A percentile compares a stretch with the other conserved stretches of the same genome.
These are phyloP conservation scores for Begonia fuchsioides DNA, from an alignment of 306 rosid species.

Conservation along the genomic window DNA sequence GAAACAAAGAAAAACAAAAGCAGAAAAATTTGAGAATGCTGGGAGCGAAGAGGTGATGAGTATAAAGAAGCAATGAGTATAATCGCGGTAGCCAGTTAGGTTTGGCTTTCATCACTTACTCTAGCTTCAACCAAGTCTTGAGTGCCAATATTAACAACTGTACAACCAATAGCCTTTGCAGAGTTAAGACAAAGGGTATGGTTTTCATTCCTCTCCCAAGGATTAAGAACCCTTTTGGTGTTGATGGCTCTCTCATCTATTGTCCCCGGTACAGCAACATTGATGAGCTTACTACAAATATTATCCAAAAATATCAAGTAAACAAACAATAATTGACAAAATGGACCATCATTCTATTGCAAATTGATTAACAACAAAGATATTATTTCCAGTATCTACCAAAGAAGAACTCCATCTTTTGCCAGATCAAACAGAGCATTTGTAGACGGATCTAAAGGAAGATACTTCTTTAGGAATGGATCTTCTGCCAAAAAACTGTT, in stretches of 20 bases:
- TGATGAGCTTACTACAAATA: constrained; percentile 80
- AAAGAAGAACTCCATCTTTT: constrained; percentile 90
- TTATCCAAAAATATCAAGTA: constrained; percentile 15
- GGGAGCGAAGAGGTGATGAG: constrained; percentile 4
- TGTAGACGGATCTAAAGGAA: constrained; percentile 71
- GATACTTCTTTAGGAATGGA: constrained; percentile 61
- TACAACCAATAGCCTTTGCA: constrained; percentile 98
- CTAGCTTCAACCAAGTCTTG: constrained; percentile 89
- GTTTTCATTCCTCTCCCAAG: constrained; percentile 99
- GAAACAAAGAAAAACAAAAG: constrained; percentile 11
- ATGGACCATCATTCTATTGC: no score
- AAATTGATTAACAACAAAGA: no score
- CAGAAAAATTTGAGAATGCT: constrained; percentile 5
- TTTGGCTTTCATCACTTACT: constrained; percentile 36
- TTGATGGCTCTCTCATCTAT: constrained; percentile 97
- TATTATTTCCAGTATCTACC: constrained; percentile 27
- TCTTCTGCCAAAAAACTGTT: constrained; percentile 75
- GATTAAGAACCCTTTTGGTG: constrained; percentile 77
- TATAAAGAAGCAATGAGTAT: constrained; percentile 7
- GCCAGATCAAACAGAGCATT: constrained; percentile 79
- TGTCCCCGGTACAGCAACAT: constrained; percentile 96
- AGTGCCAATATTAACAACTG: constrained; percentile 95
- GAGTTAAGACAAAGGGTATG: constrained; percentile 96
- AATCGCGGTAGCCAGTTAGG: constrained; percentile 6
- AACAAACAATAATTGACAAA: no score